Conservation (phyloP, 1,284 basidiomycete genomes). For the Papiliotrema terrestris region DNA sequence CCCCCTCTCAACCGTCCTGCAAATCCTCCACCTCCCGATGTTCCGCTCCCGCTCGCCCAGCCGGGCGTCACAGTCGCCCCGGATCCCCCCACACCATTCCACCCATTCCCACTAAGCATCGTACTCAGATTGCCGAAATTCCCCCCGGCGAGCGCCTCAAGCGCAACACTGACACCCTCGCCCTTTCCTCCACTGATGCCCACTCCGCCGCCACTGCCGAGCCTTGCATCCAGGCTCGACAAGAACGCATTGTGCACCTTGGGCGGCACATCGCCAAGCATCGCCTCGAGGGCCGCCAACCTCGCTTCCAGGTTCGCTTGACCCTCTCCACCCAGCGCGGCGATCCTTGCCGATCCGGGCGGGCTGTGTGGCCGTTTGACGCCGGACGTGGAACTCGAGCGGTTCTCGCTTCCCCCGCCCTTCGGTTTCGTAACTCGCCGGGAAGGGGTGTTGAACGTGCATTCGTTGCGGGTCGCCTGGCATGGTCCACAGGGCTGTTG, state of each 20-base stretch:
- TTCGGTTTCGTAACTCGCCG: conserved; percentile 43
- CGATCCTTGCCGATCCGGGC: conserved; percentile 1
- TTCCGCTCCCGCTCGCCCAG: background rate
- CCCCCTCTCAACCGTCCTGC: conserved; percentile 17
- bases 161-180: conserved; percentile 35
- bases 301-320: conserved; percentile 46
- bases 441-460: conserved; percentile 50
- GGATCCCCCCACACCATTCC: background rate
- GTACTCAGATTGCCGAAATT: background rate
- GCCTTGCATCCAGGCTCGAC: conserved; percentile 42
- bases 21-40: background rate
- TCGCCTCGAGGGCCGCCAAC: conserved; percentile 46
- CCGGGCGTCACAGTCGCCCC: conserved; percentile 8
- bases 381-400: conserved; percentile 10
- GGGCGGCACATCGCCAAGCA: conserved; percentile 48
- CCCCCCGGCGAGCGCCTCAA: conserved; percentile 31
- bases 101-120: background rate
- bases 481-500: conserved; percentile 51
- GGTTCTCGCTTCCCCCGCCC: conserved; percentile 6
- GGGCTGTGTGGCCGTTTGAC: conserved; percentile 21
- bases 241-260: conserved; percentile 49
- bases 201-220: conserved; percentile 41
- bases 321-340: conserved; percentile 9
- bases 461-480: conserved; percentile 44
- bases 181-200: conserved; percentile 37